These are phyloP conservation scores for Alternaria arbusti DNA, from an alignment of 2,329 filamentous ascomycete genomes.

Conservation along the genomic window DNA sequence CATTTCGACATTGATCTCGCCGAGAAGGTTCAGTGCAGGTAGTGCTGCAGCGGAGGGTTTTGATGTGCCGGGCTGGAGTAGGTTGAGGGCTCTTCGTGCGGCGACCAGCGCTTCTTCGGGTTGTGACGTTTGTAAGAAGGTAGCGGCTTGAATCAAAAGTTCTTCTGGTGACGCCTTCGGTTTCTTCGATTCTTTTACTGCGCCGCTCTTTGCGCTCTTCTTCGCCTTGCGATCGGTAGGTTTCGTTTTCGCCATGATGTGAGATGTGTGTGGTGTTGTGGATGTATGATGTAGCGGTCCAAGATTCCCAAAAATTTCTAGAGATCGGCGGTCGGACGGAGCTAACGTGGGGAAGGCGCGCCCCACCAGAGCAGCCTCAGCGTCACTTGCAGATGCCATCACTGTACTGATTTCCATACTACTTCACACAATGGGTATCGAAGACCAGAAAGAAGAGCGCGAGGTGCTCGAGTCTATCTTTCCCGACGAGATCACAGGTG, in stretches of 20 bases:
- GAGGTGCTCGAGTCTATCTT: conserved; percentile 99
- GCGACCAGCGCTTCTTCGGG: conserved; percentile 63
- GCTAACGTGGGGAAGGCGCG: conserved; percentile 33
- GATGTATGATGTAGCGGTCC: conserved; percentile 1
- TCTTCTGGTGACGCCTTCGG: conserved; percentile 60
- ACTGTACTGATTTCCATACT: conserved; percentile 7
- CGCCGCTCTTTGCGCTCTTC: conserved; percentile 39
- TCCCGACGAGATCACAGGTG: conserved; percentile 94
- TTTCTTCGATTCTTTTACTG: conserved; percentile 53
- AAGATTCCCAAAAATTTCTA: conserved; percentile 28
- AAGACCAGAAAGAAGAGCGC: conserved; percentile 94
- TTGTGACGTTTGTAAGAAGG: conserved; percentile 64
- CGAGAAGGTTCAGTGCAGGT: conserved; percentile 75
- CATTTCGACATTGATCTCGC: conserved; percentile 80
- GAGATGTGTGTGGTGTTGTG: background rate
- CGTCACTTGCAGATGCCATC: conserved; percentile 12
- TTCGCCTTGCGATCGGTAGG: conserved; percentile 52
- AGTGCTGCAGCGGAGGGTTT: conserved; percentile 58
- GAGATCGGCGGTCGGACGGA: conserved; percentile 27
- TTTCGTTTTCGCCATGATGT: conserved; percentile 60
- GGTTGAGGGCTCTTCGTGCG: conserved; percentile 61
- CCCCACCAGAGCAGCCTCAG: conserved; percentile 29
- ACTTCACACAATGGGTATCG: conserved; percentile 57
- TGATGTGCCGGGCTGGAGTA: conserved; percentile 49
- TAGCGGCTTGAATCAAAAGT: conserved; percentile 63